A percentile compares a stretch with the other conserved stretches of the same genome.
Evolutionary conservation across 345 rosid species (phyloP).

Genomic region (rapeseed (Brassica napus)): DNA sequence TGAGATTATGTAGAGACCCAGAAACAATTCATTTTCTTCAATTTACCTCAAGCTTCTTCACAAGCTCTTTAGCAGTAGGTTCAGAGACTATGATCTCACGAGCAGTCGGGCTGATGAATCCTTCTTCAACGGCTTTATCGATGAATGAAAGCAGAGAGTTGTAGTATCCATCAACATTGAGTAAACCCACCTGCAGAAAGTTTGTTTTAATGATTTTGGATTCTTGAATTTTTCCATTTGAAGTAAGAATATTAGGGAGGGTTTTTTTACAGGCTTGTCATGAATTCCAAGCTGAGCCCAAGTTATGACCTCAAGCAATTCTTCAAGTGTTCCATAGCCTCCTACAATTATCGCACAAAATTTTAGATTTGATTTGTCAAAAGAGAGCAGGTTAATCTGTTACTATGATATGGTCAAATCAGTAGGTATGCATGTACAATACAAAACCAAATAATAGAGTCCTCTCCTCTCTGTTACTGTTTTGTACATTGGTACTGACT

Average conservation of each 20-base stretch:
- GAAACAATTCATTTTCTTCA: not conserved
- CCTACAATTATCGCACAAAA: conserved; percentile 47
- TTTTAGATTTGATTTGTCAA: not conserved
- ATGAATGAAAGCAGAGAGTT: conserved; percentile 91
- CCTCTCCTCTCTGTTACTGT: conserved; percentile 22
- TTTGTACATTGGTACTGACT: conserved; percentile 10
- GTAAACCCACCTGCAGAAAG: conserved; percentile 79
- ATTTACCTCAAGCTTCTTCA: conserved; percentile 82
- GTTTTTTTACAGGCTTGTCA: conserved; percentile 70
- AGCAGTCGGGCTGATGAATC: conserved; percentile 80
- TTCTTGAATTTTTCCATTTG: not conserved
- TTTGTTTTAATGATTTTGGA: not conserved
- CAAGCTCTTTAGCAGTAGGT: conserved; percentile 82
- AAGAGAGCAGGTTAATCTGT: not conserved
- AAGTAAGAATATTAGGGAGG: not conserved
- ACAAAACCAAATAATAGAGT: conserved; percentile 10
- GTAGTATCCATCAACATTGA: conserved; percentile 98
- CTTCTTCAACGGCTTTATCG: conserved; percentile 98
- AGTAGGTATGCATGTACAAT: conserved; percentile 23
- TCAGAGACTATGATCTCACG: conserved; percentile 88
- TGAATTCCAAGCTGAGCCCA: conserved; percentile 99
- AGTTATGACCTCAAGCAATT: conserved; percentile 93
- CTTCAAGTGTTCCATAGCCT: conserved; percentile 98
- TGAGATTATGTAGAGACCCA: conserved; percentile 6
- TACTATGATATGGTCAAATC: conserved; percentile 22